A percentile compares a stretch with the other conserved stretches of the same genome.
phyloP scores from a whole-genome alignment of 2,329 filamentous ascomycete genomes.

The Microcyclosporella mali region DNA sequence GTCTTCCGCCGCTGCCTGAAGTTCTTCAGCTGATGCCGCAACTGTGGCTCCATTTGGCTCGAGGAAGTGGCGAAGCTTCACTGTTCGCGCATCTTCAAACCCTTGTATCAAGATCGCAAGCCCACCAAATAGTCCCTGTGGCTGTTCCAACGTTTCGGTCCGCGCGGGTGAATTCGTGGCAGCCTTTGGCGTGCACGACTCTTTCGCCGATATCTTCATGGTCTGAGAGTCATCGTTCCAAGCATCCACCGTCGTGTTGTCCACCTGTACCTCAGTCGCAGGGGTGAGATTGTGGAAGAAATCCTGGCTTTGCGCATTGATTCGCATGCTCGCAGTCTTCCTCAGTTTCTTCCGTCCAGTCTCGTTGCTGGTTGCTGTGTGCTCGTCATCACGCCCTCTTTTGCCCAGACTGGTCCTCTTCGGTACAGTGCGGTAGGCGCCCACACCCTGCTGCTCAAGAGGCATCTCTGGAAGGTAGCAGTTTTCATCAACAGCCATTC shows the following conservation, averaged over 20 bases:
- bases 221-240: constrained; percentile 22
- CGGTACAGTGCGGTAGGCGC: constrained; percentile 52
- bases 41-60: constrained; percentile 28
- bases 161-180: neutral
- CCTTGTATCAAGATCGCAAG: constrained; percentile 25
- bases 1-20: constrained; percentile 17
- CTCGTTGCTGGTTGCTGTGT: constrained; percentile 9
- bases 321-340: constrained; percentile 76
- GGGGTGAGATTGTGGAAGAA: constrained; percentile 84
- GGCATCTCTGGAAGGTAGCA: constrained; percentile 73
- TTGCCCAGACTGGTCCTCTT: constrained; percentile 49
- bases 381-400: constrained; percentile 45
- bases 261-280: constrained; percentile 26
- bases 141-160: constrained; percentile 1
- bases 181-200: constrained; percentile 4
- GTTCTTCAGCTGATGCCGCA: constrained; percentile 17
- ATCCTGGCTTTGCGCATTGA: constrained; percentile 70
- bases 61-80: constrained; percentile 19
- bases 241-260: constrained; percentile 18
- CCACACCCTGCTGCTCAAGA: constrained; percentile 63
- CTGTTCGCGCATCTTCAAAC: constrained; percentile 19
- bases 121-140: constrained; percentile 27
- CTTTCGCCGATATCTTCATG: neutral
- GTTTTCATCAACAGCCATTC: constrained; percentile 85
- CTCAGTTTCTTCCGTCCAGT: constrained; percentile 70